These are phyloP conservation scores for Piper betle DNA, from an alignment of 164 flowering plant species.

Conservation along the genomic window DNA sequence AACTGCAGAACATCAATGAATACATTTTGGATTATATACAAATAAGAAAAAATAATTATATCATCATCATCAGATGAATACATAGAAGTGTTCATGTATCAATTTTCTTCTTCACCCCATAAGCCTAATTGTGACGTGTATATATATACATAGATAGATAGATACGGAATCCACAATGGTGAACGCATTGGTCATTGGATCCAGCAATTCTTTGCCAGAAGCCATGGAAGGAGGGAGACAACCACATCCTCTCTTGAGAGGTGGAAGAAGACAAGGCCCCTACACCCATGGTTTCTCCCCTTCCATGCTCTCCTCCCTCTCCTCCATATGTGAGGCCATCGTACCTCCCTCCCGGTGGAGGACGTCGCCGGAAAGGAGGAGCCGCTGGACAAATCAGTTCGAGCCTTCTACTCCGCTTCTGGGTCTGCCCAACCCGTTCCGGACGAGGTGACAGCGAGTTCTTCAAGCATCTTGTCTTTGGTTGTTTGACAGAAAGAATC, in stretches of 20 bases:
- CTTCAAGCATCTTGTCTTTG: neutral
- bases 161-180: no score
- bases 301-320: slow-evolving; percentile 3
- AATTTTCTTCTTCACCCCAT: no score
- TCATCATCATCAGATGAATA: no score
- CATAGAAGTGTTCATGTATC: no score
- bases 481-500: neutral
- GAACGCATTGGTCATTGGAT: no score
- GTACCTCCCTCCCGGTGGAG: slow-evolving; percentile 1
- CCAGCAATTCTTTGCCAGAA: neutral
- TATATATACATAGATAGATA: no score
- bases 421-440: slow-evolving; percentile 24
- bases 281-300: slow-evolving; percentile 7
- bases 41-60: no score
- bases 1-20: no score
- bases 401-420: slow-evolving; percentile 9
- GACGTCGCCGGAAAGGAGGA: neutral
- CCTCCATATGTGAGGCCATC: slow-evolving; percentile 8
- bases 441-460: slow-evolving; percentile 28
- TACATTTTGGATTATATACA: no score
- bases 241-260: slow-evolving; percentile 3
- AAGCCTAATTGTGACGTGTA: no score
- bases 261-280: neutral
- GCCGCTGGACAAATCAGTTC: neutral
- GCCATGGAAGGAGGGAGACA: neutral